These are phyloP conservation scores for Trebouxia sp. DNA, from an alignment of 139 green algal species.

Conservation along the genomic window DNA sequence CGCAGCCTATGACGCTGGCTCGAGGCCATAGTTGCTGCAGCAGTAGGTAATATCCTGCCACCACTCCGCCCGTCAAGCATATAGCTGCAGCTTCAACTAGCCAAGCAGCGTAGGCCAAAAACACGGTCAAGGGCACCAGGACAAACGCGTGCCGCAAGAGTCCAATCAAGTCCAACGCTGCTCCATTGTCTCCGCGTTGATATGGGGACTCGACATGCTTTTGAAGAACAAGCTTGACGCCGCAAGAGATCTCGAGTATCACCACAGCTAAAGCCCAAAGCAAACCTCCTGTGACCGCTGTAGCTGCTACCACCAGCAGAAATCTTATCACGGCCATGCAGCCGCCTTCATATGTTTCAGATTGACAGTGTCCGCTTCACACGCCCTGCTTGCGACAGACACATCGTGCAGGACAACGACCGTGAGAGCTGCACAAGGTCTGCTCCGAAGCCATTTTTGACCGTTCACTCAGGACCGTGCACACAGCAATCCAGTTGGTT, in stretches of 20 bases:
- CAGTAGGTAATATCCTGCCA: not conserved
- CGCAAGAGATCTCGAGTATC: conserved; percentile 18
- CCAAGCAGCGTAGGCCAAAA: conserved; percentile 8
- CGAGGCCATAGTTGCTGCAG: not conserved
- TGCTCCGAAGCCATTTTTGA: too few relatives aligned
- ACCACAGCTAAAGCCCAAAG: not conserved
- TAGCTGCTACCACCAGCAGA: not conserved
- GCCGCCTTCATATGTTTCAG: too few relatives aligned
- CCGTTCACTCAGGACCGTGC: too few relatives aligned
- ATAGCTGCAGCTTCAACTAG: conserved; percentile 7
- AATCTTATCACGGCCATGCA: not conserved
- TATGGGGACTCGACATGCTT: not conserved
- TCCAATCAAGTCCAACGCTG: not conserved
- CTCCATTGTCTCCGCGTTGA: not conserved
- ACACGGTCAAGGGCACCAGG: not conserved
- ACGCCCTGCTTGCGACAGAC: not conserved
- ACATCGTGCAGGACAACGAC: not conserved
- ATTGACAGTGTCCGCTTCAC: not conserved
- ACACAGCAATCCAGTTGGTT: too few relatives aligned
- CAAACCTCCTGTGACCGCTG: not conserved
- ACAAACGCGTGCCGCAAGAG: not conserved
- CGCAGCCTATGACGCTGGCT: not conserved
- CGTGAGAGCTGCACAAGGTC: too few relatives aligned
- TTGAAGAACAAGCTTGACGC: not conserved
- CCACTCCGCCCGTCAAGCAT: not conserved